Base-by-base conservation (phyloP, 768 basidiomycete species). In the Rhizopogon rudus region DNA sequence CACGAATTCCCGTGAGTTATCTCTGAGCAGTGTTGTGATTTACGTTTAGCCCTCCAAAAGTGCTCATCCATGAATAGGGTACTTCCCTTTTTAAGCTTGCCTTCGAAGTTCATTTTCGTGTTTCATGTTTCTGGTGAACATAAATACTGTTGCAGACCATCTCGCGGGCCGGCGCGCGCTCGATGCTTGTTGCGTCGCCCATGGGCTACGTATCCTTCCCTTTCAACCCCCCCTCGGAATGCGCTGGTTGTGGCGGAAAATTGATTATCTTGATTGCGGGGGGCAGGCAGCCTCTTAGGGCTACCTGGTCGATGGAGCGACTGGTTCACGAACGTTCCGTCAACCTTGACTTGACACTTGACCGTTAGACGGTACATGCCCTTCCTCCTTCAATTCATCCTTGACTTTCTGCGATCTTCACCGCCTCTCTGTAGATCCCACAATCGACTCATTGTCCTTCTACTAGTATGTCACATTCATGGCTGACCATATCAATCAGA, bases 101-200 rank as follows among this genome's bases (percentile, higher is more conserved):
- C 1, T 9, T 29, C 13, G 17, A 53, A 1, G 39, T 64, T n/a
- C 52, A 71, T 17, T 52, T 71, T 0, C 58, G 61, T 0, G 0
- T 25, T 65, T 0, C 65, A 65, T 17, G 39, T 71, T 3, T 53
- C 60, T 0, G 63, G 70, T 6, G 22, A 39, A 10, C 39, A 59
- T 6, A 71, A 20, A 71, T 50, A 14, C 16, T 3, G 53, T 67
- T 2, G 65, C 69, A 3, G 68, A 70, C 42, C 3, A 62, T 73
- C 58, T 75, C 10, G 20, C 20, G 20, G 20, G 73, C 71, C 1
- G 28, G 57, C 69, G 0, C 54, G 75, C 17, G 65, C 71, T 12
- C 12, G 13, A 0, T 62, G 63, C 7, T 14, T 0, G 1, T 29
- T 0, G 52, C 64, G 0, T 77, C 57, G 14, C 31, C 3, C 51